These are phyloP conservation scores for Butyriboletus loyo DNA, from an alignment of 768 basidiomycete species.

Conservation along the genomic window DNA sequence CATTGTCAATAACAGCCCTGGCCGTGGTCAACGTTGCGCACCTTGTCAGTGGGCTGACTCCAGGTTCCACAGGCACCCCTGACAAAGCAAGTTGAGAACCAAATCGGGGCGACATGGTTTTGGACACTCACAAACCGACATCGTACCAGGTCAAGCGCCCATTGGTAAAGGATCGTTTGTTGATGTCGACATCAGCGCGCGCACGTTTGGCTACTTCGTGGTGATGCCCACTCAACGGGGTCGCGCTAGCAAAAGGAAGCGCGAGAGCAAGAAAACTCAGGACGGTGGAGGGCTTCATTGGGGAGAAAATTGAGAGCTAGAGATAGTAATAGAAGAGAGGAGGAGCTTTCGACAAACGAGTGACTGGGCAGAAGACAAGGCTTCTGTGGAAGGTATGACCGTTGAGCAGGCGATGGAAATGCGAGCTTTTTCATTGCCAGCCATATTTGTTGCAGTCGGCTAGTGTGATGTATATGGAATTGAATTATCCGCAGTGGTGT, in stretches of 20 bases:
- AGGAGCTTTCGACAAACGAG: constrained; percentile 16
- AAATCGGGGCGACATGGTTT: not conserved
- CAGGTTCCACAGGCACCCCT: constrained; percentile 55
- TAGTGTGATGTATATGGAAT: constrained; percentile 10
- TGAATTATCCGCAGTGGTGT: no score
- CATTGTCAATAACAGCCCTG: not conserved
- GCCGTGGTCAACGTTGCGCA: not conserved
- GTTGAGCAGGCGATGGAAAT: constrained; percentile 2
- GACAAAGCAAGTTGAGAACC: not conserved
- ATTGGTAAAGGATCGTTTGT: constrained; percentile 34
- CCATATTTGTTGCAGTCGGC: constrained; percentile 21
- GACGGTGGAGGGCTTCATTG: constrained; percentile 30
- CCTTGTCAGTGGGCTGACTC: constrained; percentile 34
- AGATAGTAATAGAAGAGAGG: not conserved
- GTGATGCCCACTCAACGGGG: constrained; percentile 34
- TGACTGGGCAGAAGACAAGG: constrained; percentile 16
- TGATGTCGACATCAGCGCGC: constrained; percentile 32
- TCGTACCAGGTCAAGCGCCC: constrained; percentile 54
- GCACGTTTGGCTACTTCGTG: constrained; percentile 47
- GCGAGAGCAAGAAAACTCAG: constrained; percentile 34
- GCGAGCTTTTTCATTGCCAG: not conserved
- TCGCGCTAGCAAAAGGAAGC: constrained; percentile 34
- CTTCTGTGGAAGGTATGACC: constrained; percentile 1
- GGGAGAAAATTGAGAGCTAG: not conserved
- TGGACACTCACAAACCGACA: constrained; percentile 43